Base-by-base conservation (phyloP, 306 rosid species). In the Lathyrus aphaca region DNA sequence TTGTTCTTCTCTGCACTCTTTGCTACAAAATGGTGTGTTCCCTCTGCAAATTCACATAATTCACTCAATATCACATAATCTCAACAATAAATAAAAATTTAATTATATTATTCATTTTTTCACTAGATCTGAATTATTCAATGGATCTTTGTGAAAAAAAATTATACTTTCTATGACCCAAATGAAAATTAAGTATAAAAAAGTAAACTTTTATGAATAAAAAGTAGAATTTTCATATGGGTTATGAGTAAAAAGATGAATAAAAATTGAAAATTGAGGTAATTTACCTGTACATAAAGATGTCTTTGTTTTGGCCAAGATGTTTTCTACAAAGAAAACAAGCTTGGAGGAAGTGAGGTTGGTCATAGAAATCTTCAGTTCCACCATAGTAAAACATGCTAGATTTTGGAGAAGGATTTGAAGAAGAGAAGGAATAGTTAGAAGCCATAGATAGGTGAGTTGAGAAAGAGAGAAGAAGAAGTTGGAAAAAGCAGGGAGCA, bases 1-100 rank as follows among this genome's bases (percentile, higher is more conserved):
- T 54, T 90, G 93, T 27, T 93, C 96, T 66, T 90, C 81, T 30
- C 98, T 87, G 66, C 98, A 93, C 76, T 93, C 98, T 82, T 85
- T 77, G 87, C 98, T 90, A 59, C 98, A 93, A 49, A 93, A 93
- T n/a, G 98, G 98, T 59, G 96, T 90, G 72, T 93, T 83, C 64
- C 98, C 98, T 78, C 98, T 93, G 90, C 71, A 85, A 71, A 76
- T 43, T 51, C 14, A 44, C 35, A 37, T 56, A 56, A 56, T 6
- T 27, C 17, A 56, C 6, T 56, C 32, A 42, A 2, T 50, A 77
- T 63, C 65, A 78, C 79, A 72, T 35, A 46, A 76, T 65, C 42
- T 43, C 0, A 71, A 53, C 63, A 53, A 44, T 6, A 48, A 23
- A 8, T 3, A 30, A 14, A 57, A 11, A 56, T 2, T 8, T 18